Base-by-base conservation (phyloP, 768 basidiomycete genomes). In the Boletus sp. region DNA sequence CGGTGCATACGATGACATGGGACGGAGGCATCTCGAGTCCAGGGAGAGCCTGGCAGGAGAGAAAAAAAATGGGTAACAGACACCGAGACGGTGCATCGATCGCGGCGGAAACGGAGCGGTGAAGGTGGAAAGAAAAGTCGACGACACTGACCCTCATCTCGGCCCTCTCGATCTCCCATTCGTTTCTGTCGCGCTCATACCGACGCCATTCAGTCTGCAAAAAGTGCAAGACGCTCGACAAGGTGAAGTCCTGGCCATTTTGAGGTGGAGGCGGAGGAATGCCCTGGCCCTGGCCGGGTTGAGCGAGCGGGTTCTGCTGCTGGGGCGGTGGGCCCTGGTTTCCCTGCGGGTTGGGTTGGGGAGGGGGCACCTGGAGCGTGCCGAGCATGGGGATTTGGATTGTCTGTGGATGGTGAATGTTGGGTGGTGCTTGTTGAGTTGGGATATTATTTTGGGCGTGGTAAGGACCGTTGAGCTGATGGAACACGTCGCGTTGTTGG, bases 91-190 rank as follows among this genome's bases (percentile, higher is more conserved):
- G 24, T 24, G 24, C 24, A 24, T 24, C 24, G 30, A 51, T 41
- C 44, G 36, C 56, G 51, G 35, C 18, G 35, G 47, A 45, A 8
- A 52, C 33, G 28, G 54, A 47, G 39, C 10, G n/a, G 33, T 10
- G 36, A 54, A 45, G 18, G 49, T 40, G 35, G 35, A 48, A 48
- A 44, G 44, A 56, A 58, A 58, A 56, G 4, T 6, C 11, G 42
- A 60, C 24, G 54, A 59, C 42, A 84, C 91, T 67, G 62, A 94
- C 94, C 82, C 96, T 83, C 95, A 98, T 98, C 76, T 98, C 97
- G 33, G 97, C 97, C 64, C 97, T 81, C 76, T 98, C 97, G 67
- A 99, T 99, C 80, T 99, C 97, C 96, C 96, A 99, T 76, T 99
- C 97, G 71, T 99, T 99, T 67, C 96, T 83, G 77, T 99, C 97